These are phyloP conservation scores for Zancudomyces culisetae DNA, from an alignment of 371 early-diverging fungal genomes.

Conservation along the genomic window DNA sequence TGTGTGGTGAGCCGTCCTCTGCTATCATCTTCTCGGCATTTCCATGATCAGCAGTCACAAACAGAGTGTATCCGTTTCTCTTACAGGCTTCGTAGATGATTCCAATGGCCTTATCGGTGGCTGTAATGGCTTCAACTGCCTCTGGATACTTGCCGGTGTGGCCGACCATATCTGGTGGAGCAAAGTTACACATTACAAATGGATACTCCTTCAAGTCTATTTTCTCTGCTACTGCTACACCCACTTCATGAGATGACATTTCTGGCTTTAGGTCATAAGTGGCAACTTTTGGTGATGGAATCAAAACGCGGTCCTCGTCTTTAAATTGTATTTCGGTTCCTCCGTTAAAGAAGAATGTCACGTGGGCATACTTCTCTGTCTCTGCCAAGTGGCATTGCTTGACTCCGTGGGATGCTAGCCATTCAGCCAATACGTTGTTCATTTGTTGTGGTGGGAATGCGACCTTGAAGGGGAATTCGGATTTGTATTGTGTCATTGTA, in stretches of 20 bases:
- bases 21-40: constrained; percentile 98
- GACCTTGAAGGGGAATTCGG: constrained; percentile 74
- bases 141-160: constrained; percentile 97
- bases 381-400: constrained; percentile 95
- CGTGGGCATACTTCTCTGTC: constrained; percentile 99
- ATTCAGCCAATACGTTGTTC: constrained; percentile 94
- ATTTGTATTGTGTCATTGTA: constrained; percentile 97
- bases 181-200: constrained; percentile 98
- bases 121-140: constrained; percentile 79
- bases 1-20: constrained; percentile 75
- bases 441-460: constrained; percentile 92
- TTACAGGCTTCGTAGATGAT: constrained; percentile 83
- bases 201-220: constrained; percentile 60
- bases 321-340: constrained; percentile 80
- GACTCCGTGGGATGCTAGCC: constrained; percentile 65
- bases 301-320: constrained; percentile 76
- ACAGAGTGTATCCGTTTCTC: constrained; percentile 70
- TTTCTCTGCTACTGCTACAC: constrained; percentile 72
- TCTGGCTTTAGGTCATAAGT: constrained; percentile 94
- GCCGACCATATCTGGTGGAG: constrained; percentile 99
- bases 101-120: constrained; percentile 90
- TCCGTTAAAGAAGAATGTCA: constrained; percentile 99
- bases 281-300: constrained; percentile 87
- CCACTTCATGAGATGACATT: constrained; percentile 85
- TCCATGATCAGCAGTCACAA: constrained; percentile 99